Evolutionary conservation across 2,329 filamentous ascomycete species (phyloP).

Genomic region (Clarireedia homoeocarpa): DNA sequence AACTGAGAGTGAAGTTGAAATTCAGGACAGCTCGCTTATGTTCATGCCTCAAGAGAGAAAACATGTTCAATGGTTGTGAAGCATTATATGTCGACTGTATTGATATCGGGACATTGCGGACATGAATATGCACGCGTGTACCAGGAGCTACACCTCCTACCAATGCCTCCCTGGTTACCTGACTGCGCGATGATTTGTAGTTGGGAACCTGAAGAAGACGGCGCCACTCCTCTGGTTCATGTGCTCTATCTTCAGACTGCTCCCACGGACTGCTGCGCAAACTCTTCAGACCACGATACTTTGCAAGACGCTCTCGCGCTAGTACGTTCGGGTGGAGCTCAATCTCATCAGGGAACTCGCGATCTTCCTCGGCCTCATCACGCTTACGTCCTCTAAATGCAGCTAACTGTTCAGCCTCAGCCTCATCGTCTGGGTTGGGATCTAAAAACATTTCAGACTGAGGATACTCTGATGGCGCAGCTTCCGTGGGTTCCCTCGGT

Average conservation of each 20-base stretch:
- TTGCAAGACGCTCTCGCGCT: conserved; percentile 74
- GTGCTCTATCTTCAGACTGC: conserved; percentile 73
- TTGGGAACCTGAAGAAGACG: conserved; percentile 81
- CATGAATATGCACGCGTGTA: conserved; percentile 71
- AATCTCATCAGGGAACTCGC: conserved; percentile 95
- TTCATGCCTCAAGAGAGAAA: conserved; percentile 87
- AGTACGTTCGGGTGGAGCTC: conserved; percentile 83
- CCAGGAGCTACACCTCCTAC: conserved; percentile 82
- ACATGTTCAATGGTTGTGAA: conserved; percentile 60
- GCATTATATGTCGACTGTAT: conserved; percentile 47
- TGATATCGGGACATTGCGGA: conserved; percentile 50
- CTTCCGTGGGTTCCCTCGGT: conserved; percentile 64
- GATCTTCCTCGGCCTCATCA: conserved; percentile 78
- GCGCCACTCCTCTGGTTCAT: conserved; percentile 86
- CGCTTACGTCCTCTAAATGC: conserved; percentile 73
- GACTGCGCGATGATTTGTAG: conserved; percentile 76
- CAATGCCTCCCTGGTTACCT: conserved; percentile 71
- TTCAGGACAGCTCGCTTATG: conserved; percentile 90
- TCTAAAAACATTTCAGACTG: conserved; percentile 86
- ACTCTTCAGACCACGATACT: conserved; percentile 89
- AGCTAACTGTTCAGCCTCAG: conserved; percentile 66
- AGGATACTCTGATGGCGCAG: conserved; percentile 78
- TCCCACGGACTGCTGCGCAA: conserved; percentile 84
- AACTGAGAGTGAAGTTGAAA: conserved; percentile 78
- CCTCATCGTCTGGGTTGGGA: conserved; percentile 72